Evolutionary conservation across 495 filamentous ascomycete species (phyloP).

Genomic region (Xylona heveae): DNA sequence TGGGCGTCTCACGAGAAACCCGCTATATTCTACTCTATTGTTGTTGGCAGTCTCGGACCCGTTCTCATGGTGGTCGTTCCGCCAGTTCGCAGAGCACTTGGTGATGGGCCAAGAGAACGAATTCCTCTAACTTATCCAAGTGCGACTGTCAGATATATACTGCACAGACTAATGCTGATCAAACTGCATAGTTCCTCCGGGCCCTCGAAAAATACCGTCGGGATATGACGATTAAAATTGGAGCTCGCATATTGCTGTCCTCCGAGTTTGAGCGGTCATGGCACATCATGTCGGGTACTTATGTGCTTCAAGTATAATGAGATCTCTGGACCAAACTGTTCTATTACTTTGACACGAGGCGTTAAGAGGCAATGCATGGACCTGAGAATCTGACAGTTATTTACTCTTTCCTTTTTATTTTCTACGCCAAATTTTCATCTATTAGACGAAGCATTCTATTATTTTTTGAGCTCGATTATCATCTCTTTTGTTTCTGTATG

Average conservation of each 20-base stretch:
- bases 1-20: conserved; percentile 77
- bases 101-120: conserved; percentile 45
- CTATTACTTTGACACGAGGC: too few species aligned
- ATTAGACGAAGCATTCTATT: too few species aligned
- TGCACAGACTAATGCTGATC: conserved; percentile 4
- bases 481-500: too few species aligned
- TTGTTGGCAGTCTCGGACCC: conserved; percentile 54
- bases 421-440: too few species aligned
- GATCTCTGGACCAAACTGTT: too few species aligned
- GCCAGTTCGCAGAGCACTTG: conserved; percentile 42
- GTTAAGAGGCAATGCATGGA: too few species aligned
- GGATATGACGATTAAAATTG: conserved; percentile 61
- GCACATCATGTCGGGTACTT: background rate
- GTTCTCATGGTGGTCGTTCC: conserved; percentile 42
- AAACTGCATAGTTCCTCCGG: conserved; percentile 40
- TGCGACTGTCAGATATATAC: conserved; percentile 18
- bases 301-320: too few species aligned
- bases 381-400: too few species aligned
- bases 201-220: conserved; percentile 44
- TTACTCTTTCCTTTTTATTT: too few species aligned
- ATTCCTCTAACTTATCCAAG: conserved; percentile 84
- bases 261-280: background rate
- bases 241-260: too few species aligned
- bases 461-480: too few species aligned
- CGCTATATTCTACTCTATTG: conserved; percentile 64